Evolutionary conservation across 2,329 filamentous ascomycete genomes (phyloP), one percentile per base, ranked within the genome.

Genomic region (Colletotrichum viniferum): DNA sequence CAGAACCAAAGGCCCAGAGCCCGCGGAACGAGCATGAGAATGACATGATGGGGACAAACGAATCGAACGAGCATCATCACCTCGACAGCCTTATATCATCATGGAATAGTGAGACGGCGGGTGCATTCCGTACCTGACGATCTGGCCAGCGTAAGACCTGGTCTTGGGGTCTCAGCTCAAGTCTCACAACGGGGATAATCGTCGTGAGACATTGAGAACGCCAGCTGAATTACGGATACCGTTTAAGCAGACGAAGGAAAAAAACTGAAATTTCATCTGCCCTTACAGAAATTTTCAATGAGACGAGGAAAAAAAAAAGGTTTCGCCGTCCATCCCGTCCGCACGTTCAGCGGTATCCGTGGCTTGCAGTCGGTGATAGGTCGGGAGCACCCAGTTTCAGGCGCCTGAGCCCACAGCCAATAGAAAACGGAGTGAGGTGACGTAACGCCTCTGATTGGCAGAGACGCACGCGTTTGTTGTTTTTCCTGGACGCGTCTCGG

Each of bases 111-210:
- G 60, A 73, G 70, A 67, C 69, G 73, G 43, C 56, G 48, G 70
- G 24, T 62, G 68, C 73, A 73, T 76, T 76, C 73, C 73, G 73
- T 76, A 73, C 73, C 73, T 76, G 73, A 73, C 73, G 73, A 76
- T 76, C 73, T 64, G 63, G 69, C 69, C 73, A 76, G 69, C 73
- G 30, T 56, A 8, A 62, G 64, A 30, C 38, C 36, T 38, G 38
- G 52, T 71, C 68, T 74, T 74, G 62, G 62, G 58, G 65, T 48
- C 69, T 76, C 63, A 69, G 24, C 14, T 38, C 58, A 48, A 66
- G 69, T 73, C 63, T 60, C 58, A 73, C 70, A 64, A 52, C 64
- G 34, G 73, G 70, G 64, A 69, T 60, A 65, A 65, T 73, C 58
- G 70, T 76, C 36, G 70, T 64, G 58, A 76, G 73, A 76, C 64